Base-by-base conservation (phyloP, 352 stramenopile genomes). In the Globisporangium echinulatum region DNA sequence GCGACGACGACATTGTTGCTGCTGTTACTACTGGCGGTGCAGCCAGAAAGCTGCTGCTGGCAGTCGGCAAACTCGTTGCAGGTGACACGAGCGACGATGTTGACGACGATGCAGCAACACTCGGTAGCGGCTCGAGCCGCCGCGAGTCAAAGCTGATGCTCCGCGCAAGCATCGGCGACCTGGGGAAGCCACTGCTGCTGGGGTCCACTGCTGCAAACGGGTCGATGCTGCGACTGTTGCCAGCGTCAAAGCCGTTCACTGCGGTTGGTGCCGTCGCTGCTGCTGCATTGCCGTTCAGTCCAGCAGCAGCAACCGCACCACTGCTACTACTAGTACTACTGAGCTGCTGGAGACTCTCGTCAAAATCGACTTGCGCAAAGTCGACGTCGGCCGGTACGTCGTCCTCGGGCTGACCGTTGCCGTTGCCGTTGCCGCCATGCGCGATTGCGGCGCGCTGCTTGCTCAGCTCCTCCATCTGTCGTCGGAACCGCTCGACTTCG, bases 391-490 rank as follows among this genome's bases (percentile, higher is more conserved):
- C 14, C 25, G 51, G 33, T 47, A 49, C 14, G 19, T 64, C 69
- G 0, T 81, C 75, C 11, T 66, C 79, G 53, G 77, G 88, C 59
- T 79, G 74, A 56, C 86, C 71, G 10, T 75, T 62, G 39, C 39
- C 10, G 17, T 65, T 47, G 40, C 40, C 7, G 11, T 44, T 8
- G 7, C 11, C 40, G 40, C 7, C 7, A 49, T 36, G 50, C 10
- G 79, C 78, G 37, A 87, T 87, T 19, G 80, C 82, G 33, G 78
- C 77, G 42, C 82, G 74, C 51, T 92, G 83, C 54, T 90, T 85
- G 61, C 90, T 82, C 50, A 94, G 78, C 53, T 94, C 79, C 56
- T 92, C 77, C 79, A 94, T 91, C 54, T 91, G 89, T 60, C 84
- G 82, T 19, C 80, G 73, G 43, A 91, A 91, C 0, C 79, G 79